Percentiles rank a stretch among this genome's conserved stretches.
phyloP scores from a whole-genome alignment of 306 rosid genomes.

The Luffa aegyptiaca region DNA sequence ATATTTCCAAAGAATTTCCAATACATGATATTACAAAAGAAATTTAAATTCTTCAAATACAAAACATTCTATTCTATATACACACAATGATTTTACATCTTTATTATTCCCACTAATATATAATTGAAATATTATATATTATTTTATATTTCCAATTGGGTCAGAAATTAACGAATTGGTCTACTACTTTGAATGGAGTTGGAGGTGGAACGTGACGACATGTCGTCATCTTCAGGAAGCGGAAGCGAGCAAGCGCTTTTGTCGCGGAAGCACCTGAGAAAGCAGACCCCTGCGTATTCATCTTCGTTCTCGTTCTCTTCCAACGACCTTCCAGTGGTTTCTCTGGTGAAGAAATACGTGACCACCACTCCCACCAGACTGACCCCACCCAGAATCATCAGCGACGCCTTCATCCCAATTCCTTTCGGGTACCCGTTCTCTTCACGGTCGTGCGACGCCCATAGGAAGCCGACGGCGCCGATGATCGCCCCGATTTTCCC shows the following conservation, averaged over 20 bases:
- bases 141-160: not conserved
- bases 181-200: not conserved
- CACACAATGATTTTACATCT: no score
- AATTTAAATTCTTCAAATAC: no score
- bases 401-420: slow-evolving; percentile 32
- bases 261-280: not conserved
- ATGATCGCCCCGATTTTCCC: slow-evolving; percentile 70
- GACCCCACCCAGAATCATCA: slow-evolving; percentile 49
- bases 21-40: not conserved
- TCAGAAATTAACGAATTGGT: not conserved
- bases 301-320: slow-evolving; percentile 59
- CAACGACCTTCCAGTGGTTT: slow-evolving; percentile 57
- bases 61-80: no score
- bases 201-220: not conserved
- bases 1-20: not conserved
- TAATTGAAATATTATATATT: no score
- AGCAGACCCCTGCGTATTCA: not conserved
- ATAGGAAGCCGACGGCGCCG: slow-evolving; percentile 52
- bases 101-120: no score
- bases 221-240: not conserved
- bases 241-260: not conserved
- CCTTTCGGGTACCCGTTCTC: slow-evolving; percentile 21
- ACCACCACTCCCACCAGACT: slow-evolving; percentile 43
- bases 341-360: slow-evolving; percentile 49
- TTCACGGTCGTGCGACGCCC: slow-evolving; percentile 23